Base-by-base conservation (phyloP, 306 rosid genomes). In the Citrullus mucosospermus region DNA sequence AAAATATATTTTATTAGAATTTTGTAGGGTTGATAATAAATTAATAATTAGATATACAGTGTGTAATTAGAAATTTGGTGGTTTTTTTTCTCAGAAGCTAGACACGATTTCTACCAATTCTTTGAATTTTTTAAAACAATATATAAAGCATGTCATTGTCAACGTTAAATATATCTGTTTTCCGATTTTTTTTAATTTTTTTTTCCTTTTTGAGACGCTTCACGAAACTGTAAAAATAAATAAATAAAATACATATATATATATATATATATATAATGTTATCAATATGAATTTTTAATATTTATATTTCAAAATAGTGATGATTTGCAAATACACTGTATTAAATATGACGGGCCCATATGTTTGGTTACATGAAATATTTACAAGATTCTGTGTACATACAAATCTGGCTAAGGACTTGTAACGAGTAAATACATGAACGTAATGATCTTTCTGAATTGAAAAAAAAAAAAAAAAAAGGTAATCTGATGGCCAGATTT, bases 331-430 rank as follows among this genome's bases (percentile, higher is more conserved):
- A 48, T 30, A 30, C 30, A 15, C 9, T 5, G 78, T 51, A 73
- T 73, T 73, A 51, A 73, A 73, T 73, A 51, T 30, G 62, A 32
- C 46, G 78, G 46, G 5, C 46, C 76, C 78, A 51, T 50, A 73
- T 73, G 78, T 73, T 73, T 51, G 41, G 77, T 14, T 71, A 71
- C 39, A 20, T 48, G 59, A 48, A 71, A 71, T 71, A 71, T 71
- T 73, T 73, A 73, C n/a, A 72, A 72, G 77, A 72, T 72, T 72
- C 43, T 15, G 14, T 51, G 78, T 28, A 32, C 78, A 73, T 30
- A 51, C 15, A 73, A 50, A 73, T 73, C 77, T 73, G 4, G 60
- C 43, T 5, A 73, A 28, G 46, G 43, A 51, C 46, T 4, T 28
- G 4, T 51, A 72, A 28, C 60, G n/a, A 50, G 77, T 72, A 30